These are phyloP conservation scores for Globomyces pollinis-pini DNA, from an alignment of 192 early-diverging fungal species.

Conservation along the genomic window DNA sequence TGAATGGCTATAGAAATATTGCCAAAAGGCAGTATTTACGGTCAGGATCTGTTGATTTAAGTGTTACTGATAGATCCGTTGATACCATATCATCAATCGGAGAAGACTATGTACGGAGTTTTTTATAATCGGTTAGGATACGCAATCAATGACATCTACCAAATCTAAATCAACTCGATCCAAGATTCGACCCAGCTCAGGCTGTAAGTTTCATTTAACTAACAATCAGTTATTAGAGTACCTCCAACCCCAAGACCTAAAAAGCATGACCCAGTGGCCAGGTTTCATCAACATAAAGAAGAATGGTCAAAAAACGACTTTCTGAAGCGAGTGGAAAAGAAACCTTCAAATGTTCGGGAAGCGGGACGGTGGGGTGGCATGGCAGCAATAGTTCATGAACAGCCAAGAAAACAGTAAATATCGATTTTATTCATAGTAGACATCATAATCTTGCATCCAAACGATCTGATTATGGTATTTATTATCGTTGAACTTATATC, in stretches of 20 bases:
- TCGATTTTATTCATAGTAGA: background rate
- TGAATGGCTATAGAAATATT: background rate
- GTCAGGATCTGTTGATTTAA: background rate
- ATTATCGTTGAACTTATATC: background rate
- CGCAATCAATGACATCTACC: background rate
- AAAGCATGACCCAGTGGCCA: conserved; percentile 21
- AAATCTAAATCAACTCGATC: background rate
- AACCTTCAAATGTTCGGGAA: background rate
- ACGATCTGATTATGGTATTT: conserved; percentile 10
- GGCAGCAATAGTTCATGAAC: background rate
- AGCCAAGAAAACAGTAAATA: background rate
- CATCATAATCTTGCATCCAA: conserved; percentile 2
- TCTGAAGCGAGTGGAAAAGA: conserved; percentile 11
- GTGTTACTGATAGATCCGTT: background rate
- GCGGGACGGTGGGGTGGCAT: conserved; percentile 1
- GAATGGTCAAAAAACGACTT: conserved; percentile 21
- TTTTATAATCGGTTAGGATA: background rate
- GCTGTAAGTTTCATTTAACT: conserved; percentile 4
- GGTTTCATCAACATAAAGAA: conserved; percentile 22
- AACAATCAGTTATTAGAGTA: conserved; percentile 12
- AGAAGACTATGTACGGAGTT: background rate
- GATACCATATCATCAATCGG: background rate
- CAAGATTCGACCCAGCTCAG: no score
- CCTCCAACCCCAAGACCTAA: conserved; percentile 1
- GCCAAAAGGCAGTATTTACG: background rate